A percentile compares a stretch with the other conserved stretches of the same genome.
These are phyloP conservation scores for Chrysoporthe cubensis DNA, from an alignment of 2,329 filamentous ascomycete species.

Conservation along the genomic window DNA sequence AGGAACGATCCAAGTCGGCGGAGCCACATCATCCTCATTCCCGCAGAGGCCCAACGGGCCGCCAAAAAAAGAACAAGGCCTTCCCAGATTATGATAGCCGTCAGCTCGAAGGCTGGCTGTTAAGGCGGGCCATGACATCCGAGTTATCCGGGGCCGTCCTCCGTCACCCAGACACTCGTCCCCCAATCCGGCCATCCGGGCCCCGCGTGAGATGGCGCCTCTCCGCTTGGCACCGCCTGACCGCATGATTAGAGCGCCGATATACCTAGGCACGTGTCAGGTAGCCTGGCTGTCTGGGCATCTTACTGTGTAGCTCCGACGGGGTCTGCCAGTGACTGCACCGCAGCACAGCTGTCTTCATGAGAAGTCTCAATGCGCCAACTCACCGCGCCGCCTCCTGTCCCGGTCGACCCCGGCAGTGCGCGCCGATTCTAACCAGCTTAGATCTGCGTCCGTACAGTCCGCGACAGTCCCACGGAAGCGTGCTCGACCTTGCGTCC, in stretches of 20 bases:
- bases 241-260: no score
- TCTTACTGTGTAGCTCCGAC: no score
- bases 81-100: neutral
- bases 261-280: neutral
- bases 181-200: neutral
- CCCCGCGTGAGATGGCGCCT: no score
- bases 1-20: no score
- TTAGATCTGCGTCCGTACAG: no score
- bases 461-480: no score
- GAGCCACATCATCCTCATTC: neutral
- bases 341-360: no score
- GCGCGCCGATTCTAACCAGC: no score
- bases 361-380: no score
- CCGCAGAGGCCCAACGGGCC: neutral
- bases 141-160: neutral
- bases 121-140: neutral
- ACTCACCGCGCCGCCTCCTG: no score
- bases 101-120: neutral
- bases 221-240: neutral
- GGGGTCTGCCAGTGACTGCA: no score
- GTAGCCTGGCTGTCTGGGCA: neutral
- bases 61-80: constrained; percentile 1
- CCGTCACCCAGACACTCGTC: neutral
- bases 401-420: no score
- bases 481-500: neutral